Evolutionary conservation across 345 rosid genomes (phyloP).

Genomic region (Dipteronia dyeriana): DNA sequence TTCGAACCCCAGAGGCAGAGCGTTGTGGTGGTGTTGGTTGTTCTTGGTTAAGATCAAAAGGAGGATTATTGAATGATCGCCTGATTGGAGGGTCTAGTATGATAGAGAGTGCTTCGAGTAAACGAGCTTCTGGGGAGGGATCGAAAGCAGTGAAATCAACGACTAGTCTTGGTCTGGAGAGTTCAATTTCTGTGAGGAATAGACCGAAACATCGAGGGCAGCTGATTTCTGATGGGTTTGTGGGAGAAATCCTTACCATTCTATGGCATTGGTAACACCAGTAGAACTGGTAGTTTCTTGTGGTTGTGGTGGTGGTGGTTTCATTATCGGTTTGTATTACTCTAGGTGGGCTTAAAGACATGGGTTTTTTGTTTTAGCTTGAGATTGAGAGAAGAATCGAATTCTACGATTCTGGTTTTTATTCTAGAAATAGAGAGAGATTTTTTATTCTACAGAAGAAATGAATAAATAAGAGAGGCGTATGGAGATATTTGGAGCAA

Average conservation of each 20-base stretch:
- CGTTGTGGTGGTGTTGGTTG: not conserved
- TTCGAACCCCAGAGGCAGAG: conserved; percentile 4
- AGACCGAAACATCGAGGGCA: conserved; percentile 71
- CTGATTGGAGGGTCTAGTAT: conserved; percentile 58
- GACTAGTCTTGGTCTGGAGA: conserved; percentile 44
- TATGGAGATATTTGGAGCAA: no score
- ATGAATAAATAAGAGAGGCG: conserved; percentile 6
- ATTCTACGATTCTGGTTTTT: not conserved
- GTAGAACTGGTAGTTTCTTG: conserved; percentile 40
- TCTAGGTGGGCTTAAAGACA: conserved; percentile 50
- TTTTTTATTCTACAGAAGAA: no score
- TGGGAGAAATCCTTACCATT: conserved; percentile 48
- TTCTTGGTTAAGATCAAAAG: conserved; percentile 3
- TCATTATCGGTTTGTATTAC: conserved; percentile 15
- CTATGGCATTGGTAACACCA: conserved; percentile 87
- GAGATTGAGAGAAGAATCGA: not conserved
- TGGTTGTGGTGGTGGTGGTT: no score
- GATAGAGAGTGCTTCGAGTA: conserved; percentile 70
- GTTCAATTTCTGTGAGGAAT: conserved; percentile 50
- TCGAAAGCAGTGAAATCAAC: conserved; percentile 60
- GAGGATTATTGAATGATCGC: conserved; percentile 15
- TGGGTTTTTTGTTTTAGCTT: not conserved
- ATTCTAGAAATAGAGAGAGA: not conserved
- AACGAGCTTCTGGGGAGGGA: conserved; percentile 67
- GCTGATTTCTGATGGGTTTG: conserved; percentile 39